Evolutionary conservation across 495 filamentous ascomycete genomes (phyloP).

Genomic region (Neurospora sp.): DNA sequence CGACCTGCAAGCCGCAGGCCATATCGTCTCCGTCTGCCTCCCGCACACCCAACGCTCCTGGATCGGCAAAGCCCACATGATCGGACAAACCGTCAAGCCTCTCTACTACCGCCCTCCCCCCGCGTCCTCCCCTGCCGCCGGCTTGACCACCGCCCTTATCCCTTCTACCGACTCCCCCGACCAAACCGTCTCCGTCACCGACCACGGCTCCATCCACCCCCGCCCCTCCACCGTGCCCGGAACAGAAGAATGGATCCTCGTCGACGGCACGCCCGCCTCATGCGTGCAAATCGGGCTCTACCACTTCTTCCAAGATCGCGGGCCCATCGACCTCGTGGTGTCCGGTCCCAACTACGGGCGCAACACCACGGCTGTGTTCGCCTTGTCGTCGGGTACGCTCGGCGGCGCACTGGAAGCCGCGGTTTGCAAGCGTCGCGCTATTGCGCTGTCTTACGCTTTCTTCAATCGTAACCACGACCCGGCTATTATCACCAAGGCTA

Average conservation of each 20-base stretch:
- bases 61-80: constrained; percentile 96
- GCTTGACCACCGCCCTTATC: constrained; percentile 15
- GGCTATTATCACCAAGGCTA: constrained; percentile 63
- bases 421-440: constrained; percentile 62
- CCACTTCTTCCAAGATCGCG: constrained; percentile 74
- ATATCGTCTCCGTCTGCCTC: constrained; percentile 78
- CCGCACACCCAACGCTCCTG: constrained; percentile 89
- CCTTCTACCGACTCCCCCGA: constrained; percentile 17
- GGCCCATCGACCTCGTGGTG: constrained; percentile 75
- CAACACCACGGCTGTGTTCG: constrained; percentile 87
- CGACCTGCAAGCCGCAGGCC: constrained; percentile 65
- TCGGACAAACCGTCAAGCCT: constrained; percentile 74
- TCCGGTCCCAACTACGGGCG: constrained; percentile 91
- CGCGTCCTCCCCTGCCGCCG: constrained; percentile 37
- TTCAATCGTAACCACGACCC: constrained; percentile 72
- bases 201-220: constrained; percentile 51
- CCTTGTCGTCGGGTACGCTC: constrained; percentile 79
- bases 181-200: constrained; percentile 27
- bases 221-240: constrained; percentile 42
- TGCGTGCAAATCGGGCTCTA: constrained; percentile 86
- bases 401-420: constrained; percentile 90
- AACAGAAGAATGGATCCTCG: constrained; percentile 84
- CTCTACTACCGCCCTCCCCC: constrained; percentile 71
- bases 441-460: constrained; percentile 85
- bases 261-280: constrained; percentile 78